A percentile compares a stretch with the other conserved stretches of the same genome.
phyloP scores from a whole-genome alignment of 805 yeast genomes.

The Barnettozyma siamensis region DNA sequence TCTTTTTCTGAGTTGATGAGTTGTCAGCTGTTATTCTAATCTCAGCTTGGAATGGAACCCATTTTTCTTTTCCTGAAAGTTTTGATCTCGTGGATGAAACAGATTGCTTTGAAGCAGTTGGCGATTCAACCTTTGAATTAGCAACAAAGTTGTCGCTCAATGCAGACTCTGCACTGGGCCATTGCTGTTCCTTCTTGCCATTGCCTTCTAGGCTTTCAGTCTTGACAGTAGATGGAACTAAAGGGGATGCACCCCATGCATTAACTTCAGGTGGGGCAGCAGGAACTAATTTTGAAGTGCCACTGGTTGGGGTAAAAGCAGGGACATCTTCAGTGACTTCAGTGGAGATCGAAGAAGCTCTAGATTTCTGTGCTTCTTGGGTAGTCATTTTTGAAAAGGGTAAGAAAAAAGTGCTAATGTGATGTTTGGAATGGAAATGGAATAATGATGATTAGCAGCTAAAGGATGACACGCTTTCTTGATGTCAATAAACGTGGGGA shows the following conservation, averaged over 20 bases:
- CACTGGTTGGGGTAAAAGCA: conserved; percentile 1
- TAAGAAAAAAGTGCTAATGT: neutral
- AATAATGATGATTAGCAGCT: neutral
- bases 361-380: neutral
- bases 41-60: conserved; percentile 61
- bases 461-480: neutral
- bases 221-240: conserved; percentile 1
- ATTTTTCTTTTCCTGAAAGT: conserved; percentile 45
- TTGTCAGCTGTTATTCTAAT: conserved; percentile 32
- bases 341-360: conserved; percentile 1
- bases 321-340: conserved; percentile 4
- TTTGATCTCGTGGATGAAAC: conserved; percentile 13
- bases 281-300: conserved; percentile 23
- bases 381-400: neutral
- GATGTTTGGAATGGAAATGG: neutral
- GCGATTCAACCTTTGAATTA: neutral
- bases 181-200: conserved; percentile 12
- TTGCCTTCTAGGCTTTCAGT: neutral
- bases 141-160: conserved; percentile 5
- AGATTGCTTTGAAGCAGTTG: conserved; percentile 4
- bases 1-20: conserved; percentile 6
- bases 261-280: conserved; percentile 24
- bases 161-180: conserved; percentile 20
- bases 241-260: conserved; percentile 22
- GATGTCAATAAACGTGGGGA: neutral